phyloP scores from a whole-genome alignment of 331 rosid species.

The Malus hybrid region DNA sequence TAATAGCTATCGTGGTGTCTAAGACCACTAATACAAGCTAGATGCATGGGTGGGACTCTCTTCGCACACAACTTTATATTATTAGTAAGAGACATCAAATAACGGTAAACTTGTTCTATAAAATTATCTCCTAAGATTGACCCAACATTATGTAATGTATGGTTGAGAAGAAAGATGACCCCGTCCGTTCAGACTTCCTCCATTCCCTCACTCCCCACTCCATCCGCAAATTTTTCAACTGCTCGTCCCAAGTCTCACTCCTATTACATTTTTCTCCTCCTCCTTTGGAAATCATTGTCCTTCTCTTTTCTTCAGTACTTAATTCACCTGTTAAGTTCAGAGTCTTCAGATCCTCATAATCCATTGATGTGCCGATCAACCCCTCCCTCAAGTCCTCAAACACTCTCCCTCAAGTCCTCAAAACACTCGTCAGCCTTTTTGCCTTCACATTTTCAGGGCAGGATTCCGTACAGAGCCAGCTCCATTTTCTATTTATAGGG shows the following conservation, averaged over 20 bases:
- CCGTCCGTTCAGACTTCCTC: not conserved
- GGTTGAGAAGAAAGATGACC: not conserved
- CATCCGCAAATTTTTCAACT: not conserved
- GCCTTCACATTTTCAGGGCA: slow-evolving; percentile 15
- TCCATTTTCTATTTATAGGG: not conserved
- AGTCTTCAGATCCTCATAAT: not conserved
- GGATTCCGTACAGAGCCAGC: slow-evolving; percentile 24
- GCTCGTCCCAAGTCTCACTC: not conserved
- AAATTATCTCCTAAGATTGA: not conserved
- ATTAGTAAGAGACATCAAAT: too few species aligned
- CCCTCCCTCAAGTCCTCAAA: not conserved
- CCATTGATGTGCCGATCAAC: not conserved
- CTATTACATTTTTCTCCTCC: too few species aligned
- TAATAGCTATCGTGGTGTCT: too few species aligned
- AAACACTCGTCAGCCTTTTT: not conserved
- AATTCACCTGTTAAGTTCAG: not conserved
- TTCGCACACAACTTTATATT: too few species aligned
- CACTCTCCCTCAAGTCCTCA: not conserved
- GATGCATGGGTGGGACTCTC: too few species aligned
- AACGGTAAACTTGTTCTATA: too few species aligned
- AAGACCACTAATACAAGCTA: too few species aligned
- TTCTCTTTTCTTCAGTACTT: too few species aligned
- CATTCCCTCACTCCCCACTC: not conserved
- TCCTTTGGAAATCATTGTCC: too few species aligned
- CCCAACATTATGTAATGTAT: not conserved